These are phyloP conservation scores for Leucoagaricus sp. DNA, from an alignment of 1,284 basidiomycete genomes.

Conservation along the genomic window DNA sequence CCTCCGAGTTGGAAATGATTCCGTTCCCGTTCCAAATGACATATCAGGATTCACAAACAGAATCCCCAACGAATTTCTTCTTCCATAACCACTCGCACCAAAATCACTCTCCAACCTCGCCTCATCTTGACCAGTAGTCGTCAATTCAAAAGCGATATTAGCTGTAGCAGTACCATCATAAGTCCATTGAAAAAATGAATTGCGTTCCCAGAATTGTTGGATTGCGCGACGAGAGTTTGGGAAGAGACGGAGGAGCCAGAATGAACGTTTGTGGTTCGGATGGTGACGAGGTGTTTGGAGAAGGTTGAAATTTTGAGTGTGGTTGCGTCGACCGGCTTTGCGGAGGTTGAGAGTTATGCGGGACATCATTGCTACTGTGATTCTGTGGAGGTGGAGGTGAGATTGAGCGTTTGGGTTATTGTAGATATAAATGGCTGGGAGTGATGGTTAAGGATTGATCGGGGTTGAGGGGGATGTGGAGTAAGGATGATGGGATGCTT, in stretches of 20 bases:
- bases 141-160: neutral
- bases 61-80: neutral
- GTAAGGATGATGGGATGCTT: conserved; percentile 20
- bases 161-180: no score
- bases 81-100: neutral
- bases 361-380: conserved; percentile 50
- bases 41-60: neutral
- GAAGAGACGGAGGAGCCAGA: conserved; percentile 6
- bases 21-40: no score
- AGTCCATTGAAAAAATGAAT: neutral
- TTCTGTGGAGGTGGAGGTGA: no score
- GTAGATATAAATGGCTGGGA: neutral
- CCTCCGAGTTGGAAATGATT: no score
- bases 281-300: neutral
- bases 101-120: neutral
- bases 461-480: neutral
- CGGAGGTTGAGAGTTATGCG: conserved; percentile 49
- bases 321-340: conserved; percentile 1
- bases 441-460: neutral
- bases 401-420: no score
- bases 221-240: neutral
- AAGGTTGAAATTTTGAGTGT: neutral
- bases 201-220: conserved; percentile 2
- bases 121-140: neutral
- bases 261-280: neutral